Evolutionary conservation across 805 yeast species (phyloP).

Genomic region (Huiozyma naganishii): DNA sequence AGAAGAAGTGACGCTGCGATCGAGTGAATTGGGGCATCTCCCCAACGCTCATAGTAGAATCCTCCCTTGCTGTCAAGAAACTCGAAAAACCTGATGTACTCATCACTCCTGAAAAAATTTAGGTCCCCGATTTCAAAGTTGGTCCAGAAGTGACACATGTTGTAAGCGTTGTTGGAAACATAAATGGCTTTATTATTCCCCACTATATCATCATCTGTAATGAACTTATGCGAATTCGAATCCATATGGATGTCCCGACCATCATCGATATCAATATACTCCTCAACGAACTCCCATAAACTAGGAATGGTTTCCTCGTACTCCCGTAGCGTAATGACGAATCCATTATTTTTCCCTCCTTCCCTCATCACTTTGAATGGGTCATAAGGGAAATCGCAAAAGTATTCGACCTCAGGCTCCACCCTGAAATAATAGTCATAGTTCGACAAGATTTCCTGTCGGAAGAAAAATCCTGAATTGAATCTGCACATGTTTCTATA

Average conservation of each 20-base stretch:
- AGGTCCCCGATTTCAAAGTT: constrained; percentile 71
- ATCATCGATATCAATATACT: constrained; percentile 45
- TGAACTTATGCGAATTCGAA: constrained; percentile 26
- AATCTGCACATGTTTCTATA: constrained; percentile 93
- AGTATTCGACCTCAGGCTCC: constrained; percentile 84
- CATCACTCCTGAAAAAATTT: constrained; percentile 57
- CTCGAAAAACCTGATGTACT: constrained; percentile 51
- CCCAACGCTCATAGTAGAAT: constrained; percentile 85
- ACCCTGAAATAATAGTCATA: constrained; percentile 93
- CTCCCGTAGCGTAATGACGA: constrained; percentile 75
- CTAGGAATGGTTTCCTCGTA: constrained; percentile 79
- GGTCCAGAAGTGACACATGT: constrained; percentile 81
- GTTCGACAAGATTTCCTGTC: constrained; percentile 56
- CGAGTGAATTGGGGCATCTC: constrained; percentile 88
- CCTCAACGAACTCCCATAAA: constrained; percentile 63
- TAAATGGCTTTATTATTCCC: constrained; percentile 32
- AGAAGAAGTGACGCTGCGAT: constrained; percentile 54
- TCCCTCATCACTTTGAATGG: constrained; percentile 75
- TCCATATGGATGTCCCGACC: constrained; percentile 32
- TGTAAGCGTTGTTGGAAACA: constrained; percentile 47
- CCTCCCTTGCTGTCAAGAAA: constrained; percentile 60
- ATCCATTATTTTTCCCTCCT: constrained; percentile 72
- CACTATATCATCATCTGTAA: constrained; percentile 43
- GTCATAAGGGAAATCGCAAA: constrained; percentile 77
- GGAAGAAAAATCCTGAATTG: constrained; percentile 83